Percentiles rank a stretch among this genome's conserved stretches.
phyloP scores from a whole-genome alignment of 1,139 yeast genomes.

The Saccharomyces hybrid region DNA sequence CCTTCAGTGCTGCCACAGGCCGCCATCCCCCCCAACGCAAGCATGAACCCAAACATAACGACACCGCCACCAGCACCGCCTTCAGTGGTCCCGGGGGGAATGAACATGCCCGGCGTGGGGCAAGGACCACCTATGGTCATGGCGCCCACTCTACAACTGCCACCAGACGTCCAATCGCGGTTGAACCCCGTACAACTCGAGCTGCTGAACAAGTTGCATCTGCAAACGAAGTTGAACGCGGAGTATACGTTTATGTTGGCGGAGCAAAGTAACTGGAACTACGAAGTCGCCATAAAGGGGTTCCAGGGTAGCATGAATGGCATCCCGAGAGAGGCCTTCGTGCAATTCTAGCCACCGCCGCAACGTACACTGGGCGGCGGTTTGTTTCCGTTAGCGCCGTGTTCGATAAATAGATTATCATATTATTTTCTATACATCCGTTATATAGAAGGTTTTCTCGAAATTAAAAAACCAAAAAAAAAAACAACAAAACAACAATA shows the following conservation, averaged over 20 bases:
- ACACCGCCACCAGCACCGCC: conserved; percentile 12
- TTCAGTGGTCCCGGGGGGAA: conserved; percentile 2
- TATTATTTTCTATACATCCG: background rate
- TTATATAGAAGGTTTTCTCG: background rate
- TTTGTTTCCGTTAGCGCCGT: background rate
- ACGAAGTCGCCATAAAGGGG: conserved; percentile 57
- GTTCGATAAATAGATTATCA: background rate
- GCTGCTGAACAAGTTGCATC: conserved; percentile 54
- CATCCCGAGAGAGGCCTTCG: conserved; percentile 54
- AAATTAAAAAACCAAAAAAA: no score
- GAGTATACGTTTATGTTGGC: conserved; percentile 79
- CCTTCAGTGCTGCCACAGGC: background rate
- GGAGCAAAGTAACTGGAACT: conserved; percentile 84
- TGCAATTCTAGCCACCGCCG: conserved; percentile 10
- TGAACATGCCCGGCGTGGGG: conserved; percentile 8
- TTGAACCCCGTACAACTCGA: conserved; percentile 56
- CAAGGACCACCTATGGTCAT: conserved; percentile 9
- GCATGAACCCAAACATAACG: conserved; percentile 8
- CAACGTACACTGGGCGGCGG: no score
- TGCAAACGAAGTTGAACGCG: conserved; percentile 68
- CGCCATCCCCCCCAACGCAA: conserved; percentile 9
- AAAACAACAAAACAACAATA: background rate
- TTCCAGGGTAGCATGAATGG: conserved; percentile 56
- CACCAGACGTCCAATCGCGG: conserved; percentile 45
- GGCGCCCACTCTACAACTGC: conserved; percentile 32